Evolutionary conservation across 805 yeast genomes (phyloP).

Genomic region (Lipomyces mesembrius): DNA sequence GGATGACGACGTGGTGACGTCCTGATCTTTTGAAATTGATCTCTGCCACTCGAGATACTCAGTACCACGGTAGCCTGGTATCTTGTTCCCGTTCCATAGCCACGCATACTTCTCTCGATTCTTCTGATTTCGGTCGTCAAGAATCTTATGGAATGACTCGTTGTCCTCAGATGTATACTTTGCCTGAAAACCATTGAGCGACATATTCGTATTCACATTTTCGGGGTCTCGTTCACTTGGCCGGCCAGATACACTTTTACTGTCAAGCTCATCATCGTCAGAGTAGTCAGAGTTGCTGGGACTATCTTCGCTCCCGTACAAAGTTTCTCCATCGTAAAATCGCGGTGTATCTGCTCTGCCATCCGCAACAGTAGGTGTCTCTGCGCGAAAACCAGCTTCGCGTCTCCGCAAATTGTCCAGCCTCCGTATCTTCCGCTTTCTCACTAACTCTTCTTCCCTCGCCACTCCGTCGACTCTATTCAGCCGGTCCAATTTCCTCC

Average conservation of each 20-base stretch:
- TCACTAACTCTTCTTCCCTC: slow-evolving; percentile 7
- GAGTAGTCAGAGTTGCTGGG: background rate
- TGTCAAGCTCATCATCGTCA: background rate
- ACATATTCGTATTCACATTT: slow-evolving; percentile 9
- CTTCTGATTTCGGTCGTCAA: slow-evolving; percentile 37
- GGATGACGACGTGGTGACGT: background rate
- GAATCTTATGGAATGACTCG: slow-evolving; percentile 40
- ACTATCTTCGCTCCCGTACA: slow-evolving; percentile 2
- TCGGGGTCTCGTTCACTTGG: slow-evolving; percentile 5
- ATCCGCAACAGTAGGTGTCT: slow-evolving; percentile 13
- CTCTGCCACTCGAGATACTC: slow-evolving; percentile 13
- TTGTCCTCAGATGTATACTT: slow-evolving; percentile 44
- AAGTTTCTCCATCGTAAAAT: background rate
- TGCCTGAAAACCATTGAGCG: slow-evolving; percentile 40
- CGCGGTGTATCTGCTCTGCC: slow-evolving; percentile 20
- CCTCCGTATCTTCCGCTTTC: background rate
- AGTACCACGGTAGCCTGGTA: slow-evolving; percentile 16
- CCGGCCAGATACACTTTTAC: background rate
- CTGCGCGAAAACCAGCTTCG: slow-evolving; percentile 1
- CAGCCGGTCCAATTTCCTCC: slow-evolving; percentile 20
- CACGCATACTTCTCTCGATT: slow-evolving; percentile 37
- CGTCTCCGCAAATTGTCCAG: background rate
- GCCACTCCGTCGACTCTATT: slow-evolving; percentile 21
- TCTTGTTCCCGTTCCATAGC: slow-evolving; percentile 37
- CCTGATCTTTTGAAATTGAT: background rate